Evolutionary conservation across 208 protist species (phyloP).

Genomic region (Herpetomonas samuelpessoai): DNA sequence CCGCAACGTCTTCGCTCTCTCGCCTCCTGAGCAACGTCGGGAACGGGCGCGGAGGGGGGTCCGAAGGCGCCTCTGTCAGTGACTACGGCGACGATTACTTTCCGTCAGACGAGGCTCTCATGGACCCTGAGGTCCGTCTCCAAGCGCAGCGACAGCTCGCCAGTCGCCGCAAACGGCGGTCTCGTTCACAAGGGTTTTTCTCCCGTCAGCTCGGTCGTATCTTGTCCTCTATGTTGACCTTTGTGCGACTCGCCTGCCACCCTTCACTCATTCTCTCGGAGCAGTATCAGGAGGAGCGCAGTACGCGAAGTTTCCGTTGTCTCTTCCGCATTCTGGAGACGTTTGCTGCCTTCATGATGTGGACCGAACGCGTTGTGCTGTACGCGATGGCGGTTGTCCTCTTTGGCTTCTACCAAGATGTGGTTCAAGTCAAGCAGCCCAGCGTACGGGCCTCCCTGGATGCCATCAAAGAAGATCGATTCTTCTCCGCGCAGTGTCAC

Average conservation of each 20-base stretch:
- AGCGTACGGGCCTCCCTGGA: slow-evolving; percentile 29
- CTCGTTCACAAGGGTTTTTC: not conserved
- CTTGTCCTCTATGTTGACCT: not conserved
- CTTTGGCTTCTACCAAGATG: slow-evolving; percentile 60
- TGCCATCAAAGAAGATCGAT: slow-evolving; percentile 37
- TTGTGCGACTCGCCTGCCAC: slow-evolving; percentile 1
- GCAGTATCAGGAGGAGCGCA: slow-evolving; percentile 39
- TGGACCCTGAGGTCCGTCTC: not conserved
- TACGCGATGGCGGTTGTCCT: slow-evolving; percentile 68
- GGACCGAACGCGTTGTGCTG: slow-evolving; percentile 36
- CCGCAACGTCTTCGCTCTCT: slow-evolving; percentile 9
- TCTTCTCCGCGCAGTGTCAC: slow-evolving; percentile 47
- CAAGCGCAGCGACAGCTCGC: not conserved
- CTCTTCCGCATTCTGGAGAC: slow-evolving; percentile 13
- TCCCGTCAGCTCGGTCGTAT: not conserved
- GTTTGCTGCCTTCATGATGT: slow-evolving; percentile 16
- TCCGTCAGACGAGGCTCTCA: slow-evolving; percentile 1
- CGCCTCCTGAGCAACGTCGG: slow-evolving; percentile 4
- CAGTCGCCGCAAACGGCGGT: not conserved
- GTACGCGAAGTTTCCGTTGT: not conserved
- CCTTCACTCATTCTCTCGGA: slow-evolving; percentile 42
- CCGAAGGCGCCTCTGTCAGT: not conserved
- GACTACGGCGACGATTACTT: not conserved
- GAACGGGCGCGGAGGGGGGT: not conserved
- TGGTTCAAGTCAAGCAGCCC: slow-evolving; percentile 33